These are phyloP conservation scores for Jacaranda mimosifolia DNA, from an alignment of 257 asterid species.

Conservation along the genomic window DNA sequence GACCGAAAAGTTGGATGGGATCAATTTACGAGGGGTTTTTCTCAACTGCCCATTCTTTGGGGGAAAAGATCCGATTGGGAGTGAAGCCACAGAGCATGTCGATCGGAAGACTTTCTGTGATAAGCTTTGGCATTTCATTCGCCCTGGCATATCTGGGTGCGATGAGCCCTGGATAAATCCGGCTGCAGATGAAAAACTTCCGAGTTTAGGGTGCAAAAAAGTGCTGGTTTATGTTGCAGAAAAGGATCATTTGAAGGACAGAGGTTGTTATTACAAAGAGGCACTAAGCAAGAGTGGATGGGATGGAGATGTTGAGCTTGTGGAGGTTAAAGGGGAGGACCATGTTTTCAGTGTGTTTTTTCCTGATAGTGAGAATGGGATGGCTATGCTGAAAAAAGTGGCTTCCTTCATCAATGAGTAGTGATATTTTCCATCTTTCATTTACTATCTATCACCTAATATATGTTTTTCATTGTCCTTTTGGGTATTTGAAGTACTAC, in stretches of 20 bases:
- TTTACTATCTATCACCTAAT: background rate
- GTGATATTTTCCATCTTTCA: background rate
- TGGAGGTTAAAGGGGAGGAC: slow-evolving; percentile 51
- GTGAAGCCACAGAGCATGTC: slow-evolving; percentile 14
- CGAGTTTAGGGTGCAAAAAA: slow-evolving; percentile 44
- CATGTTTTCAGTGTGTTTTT: slow-evolving; percentile 56
- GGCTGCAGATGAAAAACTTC: slow-evolving; percentile 45
- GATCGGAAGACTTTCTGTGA: background rate
- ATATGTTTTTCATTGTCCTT: too few relatives aligned
- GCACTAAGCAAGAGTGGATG: slow-evolving; percentile 49
- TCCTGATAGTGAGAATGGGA: slow-evolving; percentile 43
- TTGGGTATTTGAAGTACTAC: too few relatives aligned
- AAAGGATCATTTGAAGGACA: slow-evolving; percentile 43
- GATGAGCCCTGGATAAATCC: slow-evolving; percentile 60
- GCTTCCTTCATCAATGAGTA: slow-evolving; percentile 38
- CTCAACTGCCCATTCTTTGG: slow-evolving; percentile 55
- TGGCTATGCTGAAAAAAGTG: slow-evolving; percentile 45
- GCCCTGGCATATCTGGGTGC: slow-evolving; percentile 36
- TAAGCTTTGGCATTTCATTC: slow-evolving; percentile 37
- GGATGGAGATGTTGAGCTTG: slow-evolving; percentile 52
- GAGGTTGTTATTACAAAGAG: slow-evolving; percentile 54
- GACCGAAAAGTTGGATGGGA: slow-evolving; percentile 34
- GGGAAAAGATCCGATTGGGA: slow-evolving; percentile 51
- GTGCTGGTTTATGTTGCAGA: slow-evolving; percentile 58
- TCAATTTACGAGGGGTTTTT: slow-evolving; percentile 48